These are phyloP conservation scores for Nicotiana undulata DNA, from an alignment of 257 asterid genomes.

Conservation along the genomic window DNA sequence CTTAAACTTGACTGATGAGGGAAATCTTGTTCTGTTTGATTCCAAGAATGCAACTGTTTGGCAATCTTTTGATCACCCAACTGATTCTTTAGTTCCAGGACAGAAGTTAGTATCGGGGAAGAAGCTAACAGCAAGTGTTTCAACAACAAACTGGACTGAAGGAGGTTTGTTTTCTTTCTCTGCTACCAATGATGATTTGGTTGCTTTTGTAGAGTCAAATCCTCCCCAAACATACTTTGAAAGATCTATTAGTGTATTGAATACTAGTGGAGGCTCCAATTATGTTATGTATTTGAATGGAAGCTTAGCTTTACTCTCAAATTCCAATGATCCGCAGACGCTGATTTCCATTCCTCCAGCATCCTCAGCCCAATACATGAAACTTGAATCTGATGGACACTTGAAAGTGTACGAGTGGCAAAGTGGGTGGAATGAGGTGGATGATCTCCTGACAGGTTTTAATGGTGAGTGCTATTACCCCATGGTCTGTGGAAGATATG, in stretches of 20 bases:
- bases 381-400: conserved; percentile 34
- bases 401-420: conserved; percentile 32
- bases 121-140: conserved; percentile 28
- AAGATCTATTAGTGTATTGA: background rate
- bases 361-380: conserved; percentile 32
- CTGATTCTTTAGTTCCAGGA: conserved; percentile 32
- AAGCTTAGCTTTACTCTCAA: conserved; percentile 23
- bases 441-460: conserved; percentile 18
- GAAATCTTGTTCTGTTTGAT: conserved; percentile 35
- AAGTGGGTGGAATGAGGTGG: conserved; percentile 19
- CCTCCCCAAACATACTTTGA: conserved; percentile 26
- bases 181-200: conserved; percentile 14
- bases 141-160: conserved; percentile 23
- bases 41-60: conserved; percentile 16
- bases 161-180: conserved; percentile 19
- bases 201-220: conserved; percentile 15
- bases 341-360: conserved; percentile 1
- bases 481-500: conserved; percentile 31
- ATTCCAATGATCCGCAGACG: conserved; percentile 6
- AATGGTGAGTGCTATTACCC: conserved; percentile 30
- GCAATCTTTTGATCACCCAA: conserved; percentile 43
- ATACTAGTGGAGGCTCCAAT: conserved; percentile 14
- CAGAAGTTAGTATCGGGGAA: conserved; percentile 30
- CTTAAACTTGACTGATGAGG: conserved; percentile 28
- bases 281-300: conserved; percentile 34